These are phyloP conservation scores for Mucor plumbeus DNA, from an alignment of 371 early-diverging fungal species.

Conservation along the genomic window DNA sequence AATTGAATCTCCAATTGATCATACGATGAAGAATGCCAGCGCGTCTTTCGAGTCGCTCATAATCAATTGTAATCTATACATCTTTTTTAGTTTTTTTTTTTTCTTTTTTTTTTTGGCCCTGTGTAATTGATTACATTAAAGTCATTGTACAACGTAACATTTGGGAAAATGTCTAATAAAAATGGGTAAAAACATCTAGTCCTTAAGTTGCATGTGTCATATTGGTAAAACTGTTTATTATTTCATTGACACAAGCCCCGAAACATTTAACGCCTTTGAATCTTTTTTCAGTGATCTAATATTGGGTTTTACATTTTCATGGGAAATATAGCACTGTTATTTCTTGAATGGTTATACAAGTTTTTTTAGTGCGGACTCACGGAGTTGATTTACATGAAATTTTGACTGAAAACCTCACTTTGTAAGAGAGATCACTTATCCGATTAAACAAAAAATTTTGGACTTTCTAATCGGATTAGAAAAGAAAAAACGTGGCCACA, in stretches of 20 bases:
- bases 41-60: slow-evolving; percentile 11
- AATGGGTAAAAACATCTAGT: slow-evolving; percentile 11
- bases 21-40: slow-evolving; percentile 8
- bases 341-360: not conserved
- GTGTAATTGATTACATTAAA: slow-evolving; percentile 14
- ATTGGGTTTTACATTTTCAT: not conserved
- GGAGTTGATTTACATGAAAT: not conserved
- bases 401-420: not conserved
- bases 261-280: not conserved
- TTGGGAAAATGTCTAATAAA: slow-evolving; percentile 16
- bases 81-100: not conserved
- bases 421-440: not conserved
- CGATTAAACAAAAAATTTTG: slow-evolving; percentile 4
- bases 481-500: slow-evolving; percentile 1
- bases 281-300: not conserved
- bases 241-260: not conserved
- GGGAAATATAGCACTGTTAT: not conserved
- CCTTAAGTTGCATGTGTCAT: not conserved
- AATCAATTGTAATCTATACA: slow-evolving; percentile 10
- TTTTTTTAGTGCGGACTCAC: slow-evolving; percentile 4
- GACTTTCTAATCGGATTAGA: not conserved
- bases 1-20: slow-evolving; percentile 27
- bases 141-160: not conserved
- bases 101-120: not conserved
- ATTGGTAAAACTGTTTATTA: not conserved